These are phyloP conservation scores for Pseudonitzschia pungens DNA, from an alignment of 108 stramenopile genomes.

Conservation along the genomic window DNA sequence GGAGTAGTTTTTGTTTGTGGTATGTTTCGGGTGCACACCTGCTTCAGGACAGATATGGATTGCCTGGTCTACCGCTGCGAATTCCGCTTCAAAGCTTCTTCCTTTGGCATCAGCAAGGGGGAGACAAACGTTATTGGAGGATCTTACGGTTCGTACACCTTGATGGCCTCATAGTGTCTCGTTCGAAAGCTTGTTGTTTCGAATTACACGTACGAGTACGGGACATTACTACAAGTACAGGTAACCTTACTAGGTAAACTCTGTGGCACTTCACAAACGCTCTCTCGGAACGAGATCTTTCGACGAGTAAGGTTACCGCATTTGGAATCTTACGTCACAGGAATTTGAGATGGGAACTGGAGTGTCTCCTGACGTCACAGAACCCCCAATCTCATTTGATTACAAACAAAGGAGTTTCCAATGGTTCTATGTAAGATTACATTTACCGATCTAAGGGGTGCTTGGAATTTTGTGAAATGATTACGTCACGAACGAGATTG, in stretches of 20 bases:
- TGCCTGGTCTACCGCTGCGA: too few species aligned
- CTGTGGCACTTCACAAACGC: background rate
- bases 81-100: too few species aligned
- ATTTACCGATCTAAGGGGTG: background rate
- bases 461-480: background rate
- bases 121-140: background rate
- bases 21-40: too few species aligned
- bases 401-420: background rate
- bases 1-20: too few species aligned
- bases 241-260: background rate
- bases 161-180: too few species aligned
- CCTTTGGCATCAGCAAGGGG: too few species aligned
- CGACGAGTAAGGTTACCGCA: background rate
- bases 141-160: background rate
- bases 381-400: background rate
- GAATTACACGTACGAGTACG: too few species aligned
- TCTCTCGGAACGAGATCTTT: background rate
- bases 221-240: too few species aligned
- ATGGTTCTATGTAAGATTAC: background rate
- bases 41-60: too few species aligned
- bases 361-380: background rate
- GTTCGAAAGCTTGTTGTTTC: too few species aligned
- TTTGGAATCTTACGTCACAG: constrained; percentile 6
- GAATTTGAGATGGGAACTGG: background rate
- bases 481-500: constrained; percentile 10